Evolutionary conservation across 2,329 filamentous ascomycete species (phyloP), one percentile per base, ranked within the genome.

Genomic region (Diplodia sapinea): DNA sequence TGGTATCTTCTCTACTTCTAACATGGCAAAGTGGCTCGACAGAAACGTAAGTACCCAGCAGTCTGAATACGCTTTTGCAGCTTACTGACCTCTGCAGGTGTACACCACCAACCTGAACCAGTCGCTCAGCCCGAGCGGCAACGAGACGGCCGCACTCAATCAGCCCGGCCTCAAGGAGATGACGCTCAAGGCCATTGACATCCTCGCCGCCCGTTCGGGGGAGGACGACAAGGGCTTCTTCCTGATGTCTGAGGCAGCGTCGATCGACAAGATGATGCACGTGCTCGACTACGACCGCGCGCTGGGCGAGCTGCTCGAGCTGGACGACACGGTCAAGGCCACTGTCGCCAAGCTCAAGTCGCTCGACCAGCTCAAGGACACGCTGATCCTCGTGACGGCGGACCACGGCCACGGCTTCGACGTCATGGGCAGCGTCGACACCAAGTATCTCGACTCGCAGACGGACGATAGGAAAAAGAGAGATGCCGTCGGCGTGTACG

Each of bases 241-340:
- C 84, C 84, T 96, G 74, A 95, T 96, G 92, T 88, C 89, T 13
- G 92, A 96, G 79, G 92, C 90, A 31, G 92, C 92, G 17, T 92
- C 88, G 1, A 91, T 96, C 72, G 92, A 95, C 81, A 96, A 96
- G 84, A 90, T 92, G 84, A 95, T 96, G 92, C 92, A 96, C 81
- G 78, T 71, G 0, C 86, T 95, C 23, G 92, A 95, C 81, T 95
- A 95, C 77, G 91, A 95, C 80, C 91, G 92, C 65, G 91, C 92
- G 0, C 87, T 96, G 0, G 92, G 91, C 66, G 92, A 96, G 73
- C 87, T 96, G 1, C 87, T 96, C 50, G 92, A 96, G 81, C 86
- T 96, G 40, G 92, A 96, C 75, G 91, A 96, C 79, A 93, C 92
- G 4, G 82, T 96, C 72, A 88, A 88, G 64, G 91, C 91, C 20